A percentile compares a stretch with the other conserved stretches of the same genome.
Evolutionary conservation across 306 rosid species (phyloP).

Genomic region (Sesbania bispinosa): DNA sequence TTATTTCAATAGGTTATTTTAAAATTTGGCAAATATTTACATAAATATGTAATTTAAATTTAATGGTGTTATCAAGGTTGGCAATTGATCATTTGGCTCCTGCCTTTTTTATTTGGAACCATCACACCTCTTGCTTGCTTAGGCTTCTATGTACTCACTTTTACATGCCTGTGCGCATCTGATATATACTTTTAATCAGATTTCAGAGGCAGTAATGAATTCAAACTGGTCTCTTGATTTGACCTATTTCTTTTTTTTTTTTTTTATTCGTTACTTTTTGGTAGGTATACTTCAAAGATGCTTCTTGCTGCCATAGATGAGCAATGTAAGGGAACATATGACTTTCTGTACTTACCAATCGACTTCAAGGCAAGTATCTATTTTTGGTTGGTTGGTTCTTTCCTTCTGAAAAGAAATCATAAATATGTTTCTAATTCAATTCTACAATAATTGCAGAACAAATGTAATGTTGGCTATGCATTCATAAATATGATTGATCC

Average conservation of each 20-base stretch:
- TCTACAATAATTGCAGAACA: slow-evolving; percentile 57
- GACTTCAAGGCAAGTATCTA: slow-evolving; percentile 70
- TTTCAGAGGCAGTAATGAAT: not conserved
- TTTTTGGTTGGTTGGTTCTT: slow-evolving; percentile 19
- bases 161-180: slow-evolving; percentile 1
- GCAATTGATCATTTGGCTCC: not conserved
- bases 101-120: slow-evolving; percentile 1
- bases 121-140: not conserved
- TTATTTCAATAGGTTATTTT: slow-evolving; percentile 1
- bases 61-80: not conserved
- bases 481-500: slow-evolving; percentile 88
- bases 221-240: not conserved
- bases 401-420: not conserved
- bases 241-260: not conserved
- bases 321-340: slow-evolving; percentile 79
- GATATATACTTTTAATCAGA: not conserved
- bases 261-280: slow-evolving; percentile 12
- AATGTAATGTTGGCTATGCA: slow-evolving; percentile 91
- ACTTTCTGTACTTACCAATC: slow-evolving; percentile 84
- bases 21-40: not conserved
- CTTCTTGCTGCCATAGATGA: slow-evolving; percentile 86
- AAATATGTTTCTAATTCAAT: slow-evolving; percentile 26
- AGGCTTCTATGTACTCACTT: not conserved
- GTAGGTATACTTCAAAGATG: slow-evolving; percentile 89
- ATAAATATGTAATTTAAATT: not conserved